A percentile compares a stretch with the other conserved stretches of the same genome.
Conservation (phyloP, 352 stramenopile species). For the Globisporangium paroecandrum region DNA sequence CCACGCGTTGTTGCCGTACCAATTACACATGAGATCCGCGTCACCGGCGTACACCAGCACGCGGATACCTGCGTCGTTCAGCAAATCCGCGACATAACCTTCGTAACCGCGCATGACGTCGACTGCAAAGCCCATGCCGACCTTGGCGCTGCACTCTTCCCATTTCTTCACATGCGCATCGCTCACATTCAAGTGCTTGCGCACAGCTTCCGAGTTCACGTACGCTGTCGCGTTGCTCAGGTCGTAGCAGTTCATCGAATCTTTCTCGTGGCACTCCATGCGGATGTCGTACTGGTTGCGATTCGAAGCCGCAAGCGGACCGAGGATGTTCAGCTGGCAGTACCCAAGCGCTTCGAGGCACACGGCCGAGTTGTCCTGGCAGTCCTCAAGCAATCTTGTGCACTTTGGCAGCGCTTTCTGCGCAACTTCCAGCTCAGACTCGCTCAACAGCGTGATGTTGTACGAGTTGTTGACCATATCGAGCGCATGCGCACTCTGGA, state of each 20-base stretch:
- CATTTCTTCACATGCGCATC: constrained; percentile 35
- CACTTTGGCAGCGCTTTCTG: not conserved
- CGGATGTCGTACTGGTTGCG: constrained; percentile 72
- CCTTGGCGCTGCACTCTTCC: constrained; percentile 83
- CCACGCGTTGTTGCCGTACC: constrained; percentile 90
- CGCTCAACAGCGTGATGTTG: constrained; percentile 58
- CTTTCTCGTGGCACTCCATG: constrained; percentile 22
- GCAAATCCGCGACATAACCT: constrained; percentile 76
- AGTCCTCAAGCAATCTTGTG: constrained; percentile 29
- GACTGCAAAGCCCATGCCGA: constrained; percentile 76
- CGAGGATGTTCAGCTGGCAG: constrained; percentile 23
- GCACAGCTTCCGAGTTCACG: constrained; percentile 36
- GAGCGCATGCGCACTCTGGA: constrained; percentile 35
- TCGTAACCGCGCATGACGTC: constrained; percentile 83
- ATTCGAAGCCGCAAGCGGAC: constrained; percentile 34
- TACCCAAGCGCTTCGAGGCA: constrained; percentile 23
- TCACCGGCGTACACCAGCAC: constrained; percentile 93
- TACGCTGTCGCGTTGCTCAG: constrained; percentile 25
- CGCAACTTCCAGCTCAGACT: constrained; percentile 20
- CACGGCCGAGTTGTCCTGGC: constrained; percentile 29
- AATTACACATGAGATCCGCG: constrained; percentile 94
- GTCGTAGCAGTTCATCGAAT: constrained; percentile 27
- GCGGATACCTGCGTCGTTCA: constrained; percentile 34
- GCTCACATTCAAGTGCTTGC: constrained; percentile 18
- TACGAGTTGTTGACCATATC: constrained; percentile 74